phyloP scores from a whole-genome alignment of 2,329 filamentous ascomycete species.

The Basipetospora chlamydospora region DNA sequence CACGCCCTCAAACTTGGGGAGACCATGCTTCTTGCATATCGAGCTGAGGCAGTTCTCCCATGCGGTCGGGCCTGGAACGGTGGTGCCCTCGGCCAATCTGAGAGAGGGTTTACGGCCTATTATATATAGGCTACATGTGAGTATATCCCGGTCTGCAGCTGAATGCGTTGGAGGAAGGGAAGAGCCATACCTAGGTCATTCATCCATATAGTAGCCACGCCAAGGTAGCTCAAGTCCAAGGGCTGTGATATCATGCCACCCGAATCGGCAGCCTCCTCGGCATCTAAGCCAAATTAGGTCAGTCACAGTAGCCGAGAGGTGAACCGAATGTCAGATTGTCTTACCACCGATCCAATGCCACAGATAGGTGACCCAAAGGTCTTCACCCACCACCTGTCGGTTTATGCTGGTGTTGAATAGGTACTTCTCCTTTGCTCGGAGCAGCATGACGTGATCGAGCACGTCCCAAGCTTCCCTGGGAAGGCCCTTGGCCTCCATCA shows the following conservation, averaged over 20 bases:
- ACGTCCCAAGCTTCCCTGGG: conserved; percentile 35
- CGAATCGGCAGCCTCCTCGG: conserved; percentile 47
- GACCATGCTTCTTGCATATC: conserved; percentile 46
- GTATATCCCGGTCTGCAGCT: neutral
- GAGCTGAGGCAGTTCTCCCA: conserved; percentile 50
- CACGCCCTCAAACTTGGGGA: conserved; percentile 49
- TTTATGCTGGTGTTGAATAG: conserved; percentile 52
- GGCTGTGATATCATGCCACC: conserved; percentile 56
- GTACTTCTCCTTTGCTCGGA: conserved; percentile 47
- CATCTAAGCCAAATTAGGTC: conserved; percentile 24
- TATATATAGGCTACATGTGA: neutral
- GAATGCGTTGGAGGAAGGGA: neutral
- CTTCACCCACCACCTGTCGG: conserved; percentile 50
- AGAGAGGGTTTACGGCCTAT: conserved; percentile 32
- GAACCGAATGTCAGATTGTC: conserved; percentile 9
- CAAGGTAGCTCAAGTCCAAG: conserved; percentile 62
- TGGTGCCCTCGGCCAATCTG: conserved; percentile 30
- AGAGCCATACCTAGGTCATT: conserved; percentile 44
- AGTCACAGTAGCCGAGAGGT: too few species aligned
- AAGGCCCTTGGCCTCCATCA: conserved; percentile 29
- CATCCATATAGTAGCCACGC: conserved; percentile 58
- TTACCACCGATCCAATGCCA: conserved; percentile 62
- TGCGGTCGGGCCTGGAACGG: conserved; percentile 30
- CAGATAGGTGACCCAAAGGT: conserved; percentile 61
- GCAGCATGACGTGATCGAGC: conserved; percentile 42